Conservation (phyloP, 2,329 filamentous ascomycete genomes). For the Fusarium ramigenum region DNA sequence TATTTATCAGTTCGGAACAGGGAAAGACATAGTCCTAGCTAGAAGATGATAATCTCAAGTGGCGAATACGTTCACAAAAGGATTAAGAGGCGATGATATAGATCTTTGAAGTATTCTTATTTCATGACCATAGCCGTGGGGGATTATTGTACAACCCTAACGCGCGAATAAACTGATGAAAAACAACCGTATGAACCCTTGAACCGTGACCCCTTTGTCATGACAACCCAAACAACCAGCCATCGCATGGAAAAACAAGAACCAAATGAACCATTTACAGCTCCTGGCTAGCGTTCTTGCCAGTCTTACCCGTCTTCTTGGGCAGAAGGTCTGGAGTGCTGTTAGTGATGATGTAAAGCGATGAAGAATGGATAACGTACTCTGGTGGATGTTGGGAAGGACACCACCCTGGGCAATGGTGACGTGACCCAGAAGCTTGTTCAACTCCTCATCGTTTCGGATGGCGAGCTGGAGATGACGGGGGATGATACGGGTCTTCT, state of each 20-base stretch:
- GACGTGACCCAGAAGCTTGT: slow-evolving; percentile 96
- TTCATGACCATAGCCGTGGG: slow-evolving; percentile 73
- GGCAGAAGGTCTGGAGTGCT: slow-evolving; percentile 82
- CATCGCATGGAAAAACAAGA: slow-evolving; percentile 65
- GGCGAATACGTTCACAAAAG: not conserved
- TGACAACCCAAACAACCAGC: slow-evolving; percentile 77
- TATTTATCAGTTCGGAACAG: not conserved
- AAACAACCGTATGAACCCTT: slow-evolving; percentile 73
- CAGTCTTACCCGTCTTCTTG: slow-evolving; percentile 98
- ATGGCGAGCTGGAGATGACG: slow-evolving; percentile 99
- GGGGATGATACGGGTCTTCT: slow-evolving; percentile 99
- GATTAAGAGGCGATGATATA: not conserved
- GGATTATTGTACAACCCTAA: slow-evolving; percentile 79
- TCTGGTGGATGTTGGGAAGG: slow-evolving; percentile 96
- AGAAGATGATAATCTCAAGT: too few relatives aligned
- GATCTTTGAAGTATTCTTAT: slow-evolving; percentile 64
- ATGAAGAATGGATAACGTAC: slow-evolving; percentile 63
- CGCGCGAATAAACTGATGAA: slow-evolving; percentile 56
- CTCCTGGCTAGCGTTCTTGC: slow-evolving; percentile 94
- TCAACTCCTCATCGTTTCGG: slow-evolving; percentile 99
- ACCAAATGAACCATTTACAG: slow-evolving; percentile 71
- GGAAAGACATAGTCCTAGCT: too few relatives aligned
- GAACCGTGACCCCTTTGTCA: slow-evolving; percentile 84
- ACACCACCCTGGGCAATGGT: slow-evolving; percentile 98
- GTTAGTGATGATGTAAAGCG: slow-evolving; percentile 49